Percentiles rank a stretch among this genome's conserved stretches.
These are phyloP conservation scores for Corynascus novoguineensis DNA, from an alignment of 495 filamentous ascomycete species.

Conservation along the genomic window DNA sequence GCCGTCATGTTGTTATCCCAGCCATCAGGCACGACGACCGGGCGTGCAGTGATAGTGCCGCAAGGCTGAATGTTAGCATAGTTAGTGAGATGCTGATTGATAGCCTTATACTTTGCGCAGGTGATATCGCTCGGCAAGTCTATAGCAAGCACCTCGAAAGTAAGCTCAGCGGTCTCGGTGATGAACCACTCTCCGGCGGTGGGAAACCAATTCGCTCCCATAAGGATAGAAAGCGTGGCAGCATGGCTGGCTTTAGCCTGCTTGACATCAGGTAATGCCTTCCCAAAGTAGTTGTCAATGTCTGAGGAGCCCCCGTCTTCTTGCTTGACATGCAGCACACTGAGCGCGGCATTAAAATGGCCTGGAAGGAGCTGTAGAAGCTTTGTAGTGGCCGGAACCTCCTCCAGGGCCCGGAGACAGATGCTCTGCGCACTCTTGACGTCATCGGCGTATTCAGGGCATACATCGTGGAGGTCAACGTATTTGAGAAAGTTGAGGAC, in stretches of 20 bases:
- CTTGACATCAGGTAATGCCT: constrained; percentile 1
- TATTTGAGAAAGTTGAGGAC: constrained; percentile 88
- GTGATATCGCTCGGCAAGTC: constrained; percentile 21
- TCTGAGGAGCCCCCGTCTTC: constrained; percentile 7
- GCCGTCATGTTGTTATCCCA: constrained; percentile 27
- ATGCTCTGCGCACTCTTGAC: constrained; percentile 59
- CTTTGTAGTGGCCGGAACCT: constrained; percentile 54
- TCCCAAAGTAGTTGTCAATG: constrained; percentile 5
- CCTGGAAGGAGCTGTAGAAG: constrained; percentile 57
- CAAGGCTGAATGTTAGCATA: constrained; percentile 29
- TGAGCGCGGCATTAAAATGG: constrained; percentile 59
- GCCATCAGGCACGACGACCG: constrained; percentile 34
- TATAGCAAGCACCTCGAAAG: constrained; percentile 35
- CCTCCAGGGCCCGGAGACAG: constrained; percentile 62
- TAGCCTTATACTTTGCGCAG: constrained; percentile 14
- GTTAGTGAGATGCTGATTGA: constrained; percentile 25
- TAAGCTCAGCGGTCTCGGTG: constrained; percentile 18
- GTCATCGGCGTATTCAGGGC: constrained; percentile 66
- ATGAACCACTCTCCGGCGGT: background rate
- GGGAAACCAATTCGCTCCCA: constrained; percentile 8
- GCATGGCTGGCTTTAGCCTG: constrained; percentile 2
- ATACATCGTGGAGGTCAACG: constrained; percentile 74
- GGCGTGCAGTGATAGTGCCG: constrained; percentile 35
- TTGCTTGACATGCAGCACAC: constrained; percentile 24
- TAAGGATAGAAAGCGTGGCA: constrained; percentile 15